A percentile compares a stretch with the other conserved stretches of the same genome.
Conservation (phyloP, 2,329 filamentous ascomycete species). For the Endothia cerciana region DNA sequence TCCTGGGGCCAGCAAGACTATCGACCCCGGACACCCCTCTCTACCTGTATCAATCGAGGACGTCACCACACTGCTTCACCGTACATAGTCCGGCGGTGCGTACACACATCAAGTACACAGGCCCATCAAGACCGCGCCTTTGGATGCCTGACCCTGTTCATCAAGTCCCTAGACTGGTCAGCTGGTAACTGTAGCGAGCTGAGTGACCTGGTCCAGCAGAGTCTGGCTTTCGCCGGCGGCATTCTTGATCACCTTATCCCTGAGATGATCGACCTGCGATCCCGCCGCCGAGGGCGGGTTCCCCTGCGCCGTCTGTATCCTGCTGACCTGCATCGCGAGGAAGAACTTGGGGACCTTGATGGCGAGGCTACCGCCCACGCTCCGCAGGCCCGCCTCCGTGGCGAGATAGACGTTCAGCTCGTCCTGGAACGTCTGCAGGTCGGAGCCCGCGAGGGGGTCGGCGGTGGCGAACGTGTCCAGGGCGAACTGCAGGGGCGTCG, state of each 20-base stretch:
- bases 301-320: slow-evolving; percentile 64
- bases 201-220: slow-evolving; percentile 57
- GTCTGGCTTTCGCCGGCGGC: slow-evolving; percentile 52
- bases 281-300: slow-evolving; percentile 55
- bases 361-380: slow-evolving; percentile 54
- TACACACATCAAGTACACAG: background rate
- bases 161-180: background rate
- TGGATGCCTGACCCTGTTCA: background rate
- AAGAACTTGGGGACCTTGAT: slow-evolving; percentile 70
- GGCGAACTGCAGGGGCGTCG: slow-evolving; percentile 57
- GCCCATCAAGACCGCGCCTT: background rate
- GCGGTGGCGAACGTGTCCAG: slow-evolving; percentile 57
- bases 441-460: slow-evolving; percentile 49
- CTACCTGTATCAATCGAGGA: slow-evolving; percentile 9
- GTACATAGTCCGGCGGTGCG: background rate
- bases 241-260: slow-evolving; percentile 62
- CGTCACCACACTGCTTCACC: background rate
- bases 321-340: slow-evolving; percentile 59
- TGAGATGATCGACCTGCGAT: slow-evolving; percentile 58
- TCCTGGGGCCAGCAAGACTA: background rate
- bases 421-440: slow-evolving; percentile 57
- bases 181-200: slow-evolving; percentile 35
- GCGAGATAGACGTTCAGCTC: slow-evolving; percentile 60
- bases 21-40: slow-evolving; percentile 7
- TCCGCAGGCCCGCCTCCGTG: slow-evolving; percentile 62